Evolutionary conservation across 1,284 basidiomycete genomes (phyloP), one percentile per base, ranked within the genome.

Genomic region (Pseudozyma hubeiensis): DNA sequence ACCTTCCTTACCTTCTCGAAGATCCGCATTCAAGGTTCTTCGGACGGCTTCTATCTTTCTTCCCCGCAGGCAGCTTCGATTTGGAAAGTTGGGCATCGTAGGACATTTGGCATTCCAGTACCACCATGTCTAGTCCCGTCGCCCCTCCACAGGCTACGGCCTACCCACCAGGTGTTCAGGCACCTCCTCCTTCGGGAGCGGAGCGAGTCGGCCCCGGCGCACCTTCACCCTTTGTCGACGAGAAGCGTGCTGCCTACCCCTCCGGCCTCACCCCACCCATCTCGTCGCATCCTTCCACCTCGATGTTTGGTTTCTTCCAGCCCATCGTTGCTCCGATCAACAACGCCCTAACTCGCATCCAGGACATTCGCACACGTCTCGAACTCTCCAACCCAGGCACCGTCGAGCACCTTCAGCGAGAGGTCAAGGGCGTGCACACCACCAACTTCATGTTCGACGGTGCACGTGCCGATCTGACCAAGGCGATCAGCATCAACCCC

Each of bases 361-460:
- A 70, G 39, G 76, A 82, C 45, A 76, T 75, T 19, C 72, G 81
- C 34, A 66, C 63, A 9, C 65, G 56, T 37, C 77, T 84, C 31
- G 73, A 70, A 30, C 74, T 84, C 44, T 77, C 82, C 48, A 81
- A 77, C 68, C 80, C 80, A 5, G 82, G 82, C 51, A 81, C 81
- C 5, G 77, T 81, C 39, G 82, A 84, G 65, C 61, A 71, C 19
- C 73, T 84, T 41, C 81, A 81, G 59, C 60, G 72, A 16, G 80
- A 83, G 55, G 80, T 81, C 40, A 82, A 81, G 86, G 86, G 94
- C 69, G 96, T 94, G 17, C 93, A 94, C 84, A 87, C 97, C 68
- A 92, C 91, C 68, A 97, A 97, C 88, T 96, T 92, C 86, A 90
- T 95, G 84, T 99, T 98, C 85, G 97, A 99, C 87, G 97, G 97